Base-by-base conservation (phyloP, 2,329 filamentous ascomycete genomes). In the Fusarium liriodendri region DNA sequence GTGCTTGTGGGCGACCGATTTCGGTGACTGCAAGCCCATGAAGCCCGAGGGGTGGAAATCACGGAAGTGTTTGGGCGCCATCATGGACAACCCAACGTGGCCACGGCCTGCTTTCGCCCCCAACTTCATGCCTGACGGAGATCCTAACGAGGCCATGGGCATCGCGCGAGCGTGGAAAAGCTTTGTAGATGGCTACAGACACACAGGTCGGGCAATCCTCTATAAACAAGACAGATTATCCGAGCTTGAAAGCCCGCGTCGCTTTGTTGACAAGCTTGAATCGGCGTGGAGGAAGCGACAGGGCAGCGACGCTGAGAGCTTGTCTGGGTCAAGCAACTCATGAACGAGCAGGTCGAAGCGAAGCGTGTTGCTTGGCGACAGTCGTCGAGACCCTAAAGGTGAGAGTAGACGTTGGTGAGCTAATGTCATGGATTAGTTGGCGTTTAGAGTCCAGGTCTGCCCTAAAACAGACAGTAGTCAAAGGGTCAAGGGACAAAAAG, bases 1-100 rank as follows among this genome's bases (percentile, higher is more conserved):
- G 5, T 60, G 32, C 11, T 45, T 80, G 6, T 80, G 76, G 77
- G n/a, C 76, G n/a, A 73, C 68, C 42, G 55, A 70, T 45, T 79
- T 80, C 61, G 72, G 67, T 9, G 65, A 70, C 14, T 79, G 78
- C 70, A 47, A 20, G 9, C 27, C 22, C 13, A 47, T 72, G 4
- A 8, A 27, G 9, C 55, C 14, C 22, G 20, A 3, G 4, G 10
- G 13, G 32, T n/a, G 18, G 11, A 16, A 25, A 9, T 47, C 29
- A 18, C 16, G 38, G 16, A 9, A 32, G 66, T 38, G 61, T 61
- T 20, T n/a, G 14, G 27, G 57, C 5, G 61, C 57, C 20, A 14
- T 71, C 33, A 63, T 55, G 33, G 13, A 62, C 0, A 77, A 75
- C 18, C 60, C 69, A 7, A 14, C 50, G 33, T 77, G 66, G 75